Evolutionary conservation across 139 green algal genomes (phyloP).

Genomic region (Picochlorum sp.): DNA sequence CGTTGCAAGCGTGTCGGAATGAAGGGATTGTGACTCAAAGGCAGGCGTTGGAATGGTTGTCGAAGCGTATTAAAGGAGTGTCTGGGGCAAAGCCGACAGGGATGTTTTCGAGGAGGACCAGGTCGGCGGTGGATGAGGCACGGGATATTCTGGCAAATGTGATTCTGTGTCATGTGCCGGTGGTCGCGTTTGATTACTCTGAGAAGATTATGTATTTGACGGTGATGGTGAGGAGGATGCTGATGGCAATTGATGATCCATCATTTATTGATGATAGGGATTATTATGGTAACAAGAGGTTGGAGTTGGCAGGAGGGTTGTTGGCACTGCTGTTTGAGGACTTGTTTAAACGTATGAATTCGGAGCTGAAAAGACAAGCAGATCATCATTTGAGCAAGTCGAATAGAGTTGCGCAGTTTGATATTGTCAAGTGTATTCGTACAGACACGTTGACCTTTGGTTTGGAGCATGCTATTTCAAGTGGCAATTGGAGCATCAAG

Average conservation of each 20-base stretch:
- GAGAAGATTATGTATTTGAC: slow-evolving; percentile 79
- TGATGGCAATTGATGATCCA: slow-evolving; percentile 81
- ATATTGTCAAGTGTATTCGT: slow-evolving; percentile 87
- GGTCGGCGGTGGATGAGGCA: slow-evolving; percentile 74
- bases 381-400: slow-evolving; percentile 76
- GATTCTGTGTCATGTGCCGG: slow-evolving; percentile 90
- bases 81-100: slow-evolving; percentile 18
- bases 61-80: slow-evolving; percentile 43
- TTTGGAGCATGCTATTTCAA: slow-evolving; percentile 84
- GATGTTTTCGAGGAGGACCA: slow-evolving; percentile 24
- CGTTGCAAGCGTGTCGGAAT: slow-evolving; percentile 66
- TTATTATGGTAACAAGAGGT: slow-evolving; percentile 99
- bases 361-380: slow-evolving; percentile 80
- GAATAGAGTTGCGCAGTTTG: slow-evolving; percentile 74
- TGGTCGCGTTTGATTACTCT: slow-evolving; percentile 77
- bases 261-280: slow-evolving; percentile 89
- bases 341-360: slow-evolving; percentile 90
- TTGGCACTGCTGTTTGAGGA: slow-evolving; percentile 98
- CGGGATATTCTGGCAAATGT: slow-evolving; percentile 88
- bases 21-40: slow-evolving; percentile 75
- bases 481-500: slow-evolving; percentile 97
- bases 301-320: slow-evolving; percentile 92
- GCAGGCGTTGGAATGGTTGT: slow-evolving; percentile 92
- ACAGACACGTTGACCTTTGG: slow-evolving; percentile 89
- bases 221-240: slow-evolving; percentile 89